Base-by-base conservation (phyloP, 176 grass and related monocot genomes). In the Aegilops sharonensis region DNA sequence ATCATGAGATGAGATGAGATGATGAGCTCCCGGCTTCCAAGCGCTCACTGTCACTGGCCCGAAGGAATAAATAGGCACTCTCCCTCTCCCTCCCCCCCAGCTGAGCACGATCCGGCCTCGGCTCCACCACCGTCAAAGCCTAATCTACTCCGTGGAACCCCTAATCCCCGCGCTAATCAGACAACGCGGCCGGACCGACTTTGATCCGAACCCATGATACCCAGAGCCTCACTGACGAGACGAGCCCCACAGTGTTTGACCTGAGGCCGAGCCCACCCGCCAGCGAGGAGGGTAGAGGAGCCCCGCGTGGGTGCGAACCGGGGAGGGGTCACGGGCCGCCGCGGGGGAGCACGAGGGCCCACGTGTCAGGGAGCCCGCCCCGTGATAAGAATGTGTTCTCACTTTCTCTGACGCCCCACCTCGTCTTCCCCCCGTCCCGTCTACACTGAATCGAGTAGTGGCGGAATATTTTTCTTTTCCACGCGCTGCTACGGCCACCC, bases 311-410 rank as follows among this genome's bases (percentile, higher is more conserved):
- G 67, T 9, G 23, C 35, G 10, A 66, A 70, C 59, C 17, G 5
- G 45, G 13, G 48, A 80, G 83, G 79, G 66, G 67, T 91, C 89
- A 61, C 81, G 85, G 67, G 89, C 17, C 10, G 35, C 67, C 6
- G 54, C 18, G 54, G 80, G 85, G 72, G 81, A 71, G 27, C 20
- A 30, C 0, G 62, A 15, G 80, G 80, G 1, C 68, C 77, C 36
- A 8, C 27, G 2, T n/a, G 81, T 18, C 80, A 84, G 85, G 3
- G 80, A 69, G n/a, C 18, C 1, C 5, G 39, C 2, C 59, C 18
- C 75, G 74, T 79, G 85, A 84, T 73, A 36, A 88, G 89, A 88
- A 85, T 77, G 85, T 91, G 89, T 73, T 86, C 0, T 77, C 83
- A 78, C 70, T 89, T 73, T 37, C 83, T 23, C 68, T 56, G 57